These are phyloP conservation scores for Sanguinoderma infundibulare DNA, from an alignment of 1,284 basidiomycete genomes.

Conservation along the genomic window DNA sequence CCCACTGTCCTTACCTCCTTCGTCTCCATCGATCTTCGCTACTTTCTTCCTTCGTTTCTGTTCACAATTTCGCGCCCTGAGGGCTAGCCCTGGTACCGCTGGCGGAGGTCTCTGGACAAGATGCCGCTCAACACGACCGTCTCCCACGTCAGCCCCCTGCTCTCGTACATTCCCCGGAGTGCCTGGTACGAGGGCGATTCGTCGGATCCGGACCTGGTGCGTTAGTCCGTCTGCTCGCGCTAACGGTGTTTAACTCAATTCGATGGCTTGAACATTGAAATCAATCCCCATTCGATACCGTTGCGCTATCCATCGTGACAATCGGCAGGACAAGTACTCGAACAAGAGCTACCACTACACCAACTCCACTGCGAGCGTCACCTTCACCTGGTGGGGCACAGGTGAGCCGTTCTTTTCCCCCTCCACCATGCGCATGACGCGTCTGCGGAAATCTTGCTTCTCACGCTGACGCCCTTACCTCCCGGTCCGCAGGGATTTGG, in stretches of 20 bases:
- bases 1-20: neutral
- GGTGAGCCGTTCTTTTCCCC: slow-evolving; percentile 19
- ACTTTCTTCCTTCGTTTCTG: neutral
- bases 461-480: neutral
- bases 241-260: neutral
- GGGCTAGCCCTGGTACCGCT: slow-evolving; percentile 1
- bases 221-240: slow-evolving; percentile 2
- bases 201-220: slow-evolving; percentile 22
- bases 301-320: neutral
- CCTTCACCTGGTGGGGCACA: slow-evolving; percentile 30
- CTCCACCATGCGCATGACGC: neutral
- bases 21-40: neutral
- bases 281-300: too few relatives aligned
- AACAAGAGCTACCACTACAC: slow-evolving; percentile 26
- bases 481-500: slow-evolving; percentile 19
- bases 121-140: slow-evolving; percentile 32
- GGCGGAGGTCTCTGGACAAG: neutral
- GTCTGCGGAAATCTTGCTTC: neutral
- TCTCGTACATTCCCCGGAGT: slow-evolving; percentile 28
- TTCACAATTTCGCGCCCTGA: neutral
- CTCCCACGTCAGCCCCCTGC: slow-evolving; percentile 30
- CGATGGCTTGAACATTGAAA: too few relatives aligned
- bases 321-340: slow-evolving; percentile 9
- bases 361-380: slow-evolving; percentile 24
- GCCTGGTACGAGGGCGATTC: slow-evolving; percentile 24